Percentiles rank a stretch among this genome's conserved stretches.
Conservation (phyloP, 192 early-diverging fungal species). For the Coemansia sp. region DNA sequence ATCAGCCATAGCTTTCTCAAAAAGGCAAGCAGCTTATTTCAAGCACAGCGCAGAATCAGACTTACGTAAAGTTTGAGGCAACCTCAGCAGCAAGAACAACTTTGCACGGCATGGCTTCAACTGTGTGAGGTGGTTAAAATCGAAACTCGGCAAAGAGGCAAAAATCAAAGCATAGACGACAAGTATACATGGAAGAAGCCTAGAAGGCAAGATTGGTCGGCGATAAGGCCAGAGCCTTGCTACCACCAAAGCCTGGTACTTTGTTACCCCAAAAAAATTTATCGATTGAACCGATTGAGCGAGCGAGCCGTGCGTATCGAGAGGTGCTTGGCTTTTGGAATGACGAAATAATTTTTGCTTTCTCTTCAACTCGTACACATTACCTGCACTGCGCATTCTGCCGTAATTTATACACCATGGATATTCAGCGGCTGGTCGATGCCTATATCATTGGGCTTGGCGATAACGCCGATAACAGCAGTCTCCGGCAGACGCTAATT, state of each 20-base stretch:
- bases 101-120: conserved; percentile 52
- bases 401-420: conserved; percentile 21
- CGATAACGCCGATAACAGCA: conserved; percentile 44
- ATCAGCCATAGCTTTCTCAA: neutral
- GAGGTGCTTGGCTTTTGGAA: too few relatives aligned
- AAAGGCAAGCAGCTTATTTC: neutral
- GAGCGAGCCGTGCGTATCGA: neutral
- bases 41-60: neutral
- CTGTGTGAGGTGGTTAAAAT: neutral
- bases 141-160: neutral
- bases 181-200: conserved; percentile 5
- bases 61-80: conserved; percentile 55
- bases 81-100: conserved; percentile 56
- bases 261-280: neutral
- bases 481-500: conserved; percentile 27
- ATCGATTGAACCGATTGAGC: neutral
- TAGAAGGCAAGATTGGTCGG: conserved; percentile 6
- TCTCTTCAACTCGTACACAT: neutral
- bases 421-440: conserved; percentile 49
- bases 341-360: conserved; percentile 2
- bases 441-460: conserved; percentile 52
- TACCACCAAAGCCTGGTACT: conserved; percentile 1
- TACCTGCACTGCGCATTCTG: neutral
- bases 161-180: conserved; percentile 3
- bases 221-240: neutral